Evolutionary conservation across 1,139 yeast genomes (phyloP), one percentile per base, ranked within the genome.

Genomic region (Pichia sp.): DNA sequence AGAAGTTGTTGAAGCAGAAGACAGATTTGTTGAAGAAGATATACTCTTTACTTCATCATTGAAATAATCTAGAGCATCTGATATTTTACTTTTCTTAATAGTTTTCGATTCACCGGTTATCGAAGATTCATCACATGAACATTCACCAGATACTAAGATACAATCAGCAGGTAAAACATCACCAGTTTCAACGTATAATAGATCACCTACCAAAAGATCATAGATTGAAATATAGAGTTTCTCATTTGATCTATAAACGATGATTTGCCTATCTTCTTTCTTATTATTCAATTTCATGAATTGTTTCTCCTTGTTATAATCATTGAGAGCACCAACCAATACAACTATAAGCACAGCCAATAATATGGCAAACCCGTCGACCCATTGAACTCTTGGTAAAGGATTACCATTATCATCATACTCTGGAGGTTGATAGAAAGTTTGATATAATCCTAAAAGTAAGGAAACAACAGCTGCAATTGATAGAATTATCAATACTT

Each of bases 301-400:
- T 61, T 91, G 98, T 14, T 88, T 69, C 61, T 93, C 98, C 60
- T 93, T 93, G 60, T 91, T 96, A 68, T 84, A 93, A 63, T 93
- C 98, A 61, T 93, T 93, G 17, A 77, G 83, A 3, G 96, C 94
- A 38, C 96, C 95, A 12, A 93, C 98, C 4, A 85, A 52, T 5
- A 93, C 95, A 31, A 93, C 97, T 47, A 93, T 91, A 9, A 78
- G 56, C 23, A 93, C 84, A 15, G 99, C 99, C 17, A 83, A 84
- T 52, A 93, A 74, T 58, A 93, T 93, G 33, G 98, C 98, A 33
- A 89, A 95, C 51, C 99, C 99, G 67, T 91, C 99, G 37, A 93
- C 96, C 96, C 96, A 88, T 58, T 88, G 95, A 22, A 89, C 91
- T 53, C 77, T 76, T 15, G 96, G 96, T 41, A 79, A 59, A 17